phyloP scores from a whole-genome alignment of 164 flowering plant species.

The Annona squamosa region DNA sequence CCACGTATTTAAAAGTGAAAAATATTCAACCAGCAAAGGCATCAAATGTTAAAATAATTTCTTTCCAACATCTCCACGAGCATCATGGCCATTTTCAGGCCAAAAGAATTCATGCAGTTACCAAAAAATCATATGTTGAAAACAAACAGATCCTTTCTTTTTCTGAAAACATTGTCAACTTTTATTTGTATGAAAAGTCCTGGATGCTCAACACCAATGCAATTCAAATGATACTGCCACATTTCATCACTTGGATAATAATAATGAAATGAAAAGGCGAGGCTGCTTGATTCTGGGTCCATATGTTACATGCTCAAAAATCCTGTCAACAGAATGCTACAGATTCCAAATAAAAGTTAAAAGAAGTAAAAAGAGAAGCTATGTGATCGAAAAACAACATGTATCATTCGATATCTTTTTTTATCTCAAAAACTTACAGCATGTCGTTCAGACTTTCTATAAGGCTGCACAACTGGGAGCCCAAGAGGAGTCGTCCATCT shows the following conservation, averaged over 20 bases:
- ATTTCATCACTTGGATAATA: too few relatives aligned
- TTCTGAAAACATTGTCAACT: not conserved
- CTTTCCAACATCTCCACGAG: too few relatives aligned
- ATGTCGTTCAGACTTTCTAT: constrained; percentile 59
- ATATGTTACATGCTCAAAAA: not conserved
- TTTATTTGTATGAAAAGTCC: too few relatives aligned
- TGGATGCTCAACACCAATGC: too few relatives aligned
- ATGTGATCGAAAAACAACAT: not conserved
- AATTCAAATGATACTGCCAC: too few relatives aligned
- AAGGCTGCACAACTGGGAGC: constrained; percentile 96
- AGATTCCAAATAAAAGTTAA: not conserved
- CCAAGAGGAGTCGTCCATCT: constrained; percentile 95
- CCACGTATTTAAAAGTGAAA: not conserved
- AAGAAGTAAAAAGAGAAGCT: not conserved
- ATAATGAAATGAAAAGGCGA: too few relatives aligned
- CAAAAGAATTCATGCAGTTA: not conserved
- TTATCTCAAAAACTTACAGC: constrained; percentile 42
- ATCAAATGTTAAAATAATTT: too few relatives aligned
- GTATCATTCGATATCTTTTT: not conserved
- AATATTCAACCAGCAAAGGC: too few relatives aligned
- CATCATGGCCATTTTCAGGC: not conserved
- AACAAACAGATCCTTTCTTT: not conserved
- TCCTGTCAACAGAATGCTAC: not conserved
- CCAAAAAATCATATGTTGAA: not conserved
- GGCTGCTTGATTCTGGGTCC: too few relatives aligned